These are phyloP conservation scores for Ampelocalamus luodianensis DNA, from an alignment of 176 grass and related monocot genomes.

Conservation along the genomic window DNA sequence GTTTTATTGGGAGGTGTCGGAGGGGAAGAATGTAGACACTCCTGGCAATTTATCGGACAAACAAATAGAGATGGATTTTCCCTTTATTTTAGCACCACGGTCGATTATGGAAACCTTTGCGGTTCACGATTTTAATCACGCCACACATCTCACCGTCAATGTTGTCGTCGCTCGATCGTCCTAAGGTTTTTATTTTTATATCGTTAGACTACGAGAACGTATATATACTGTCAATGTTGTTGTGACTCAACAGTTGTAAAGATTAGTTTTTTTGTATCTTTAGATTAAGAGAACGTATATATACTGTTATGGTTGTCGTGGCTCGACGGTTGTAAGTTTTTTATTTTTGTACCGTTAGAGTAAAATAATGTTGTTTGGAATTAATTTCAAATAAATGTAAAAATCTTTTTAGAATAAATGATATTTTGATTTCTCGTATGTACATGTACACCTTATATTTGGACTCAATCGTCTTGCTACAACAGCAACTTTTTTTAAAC, in stretches of 20 bases:
- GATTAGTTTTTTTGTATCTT: background rate
- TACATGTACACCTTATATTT: background rate
- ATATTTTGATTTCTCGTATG: background rate
- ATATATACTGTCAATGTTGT: too few species aligned
- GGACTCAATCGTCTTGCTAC: background rate
- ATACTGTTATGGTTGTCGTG: accelerated
- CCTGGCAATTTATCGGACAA: slow-evolving; percentile 32
- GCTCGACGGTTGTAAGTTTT: background rate
- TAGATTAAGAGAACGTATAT: background rate
- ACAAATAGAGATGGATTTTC: background rate
- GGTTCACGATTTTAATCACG: too few species aligned
- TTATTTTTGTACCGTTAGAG: background rate
- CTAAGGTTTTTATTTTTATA: too few species aligned
- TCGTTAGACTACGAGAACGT: too few species aligned
- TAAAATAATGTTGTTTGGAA: background rate
- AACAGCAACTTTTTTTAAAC: background rate
- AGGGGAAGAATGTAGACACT: slow-evolving; percentile 7
- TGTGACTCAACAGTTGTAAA: background rate
- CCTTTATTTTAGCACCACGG: background rate
- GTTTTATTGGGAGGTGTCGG: slow-evolving; percentile 46
- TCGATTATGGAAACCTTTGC: background rate
- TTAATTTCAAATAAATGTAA: background rate
- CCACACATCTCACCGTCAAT: too few species aligned
- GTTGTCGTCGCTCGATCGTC: accelerated
- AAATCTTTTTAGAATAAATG: background rate